Percentiles rank a stretch among this genome's conserved stretches.
Evolutionary conservation across 1,284 basidiomycete species (phyloP).

Genomic region (Cryptococcus sp.): DNA sequence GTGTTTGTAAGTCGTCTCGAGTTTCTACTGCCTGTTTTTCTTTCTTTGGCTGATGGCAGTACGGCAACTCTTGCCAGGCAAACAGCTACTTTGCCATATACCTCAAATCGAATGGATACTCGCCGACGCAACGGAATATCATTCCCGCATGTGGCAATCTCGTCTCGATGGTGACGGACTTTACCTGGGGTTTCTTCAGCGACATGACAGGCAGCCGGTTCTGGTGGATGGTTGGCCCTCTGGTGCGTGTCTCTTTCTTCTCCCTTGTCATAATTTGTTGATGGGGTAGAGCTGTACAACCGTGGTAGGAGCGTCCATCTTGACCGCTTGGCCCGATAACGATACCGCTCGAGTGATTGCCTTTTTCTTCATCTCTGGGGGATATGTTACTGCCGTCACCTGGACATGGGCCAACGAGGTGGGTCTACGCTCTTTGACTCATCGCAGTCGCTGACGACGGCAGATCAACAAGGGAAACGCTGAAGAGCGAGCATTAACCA

Average conservation of each 20-base stretch:
- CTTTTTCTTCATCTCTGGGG: constrained; percentile 7
- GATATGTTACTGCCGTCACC: constrained; percentile 6
- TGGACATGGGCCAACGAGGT: constrained; percentile 12
- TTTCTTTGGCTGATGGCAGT: not conserved
- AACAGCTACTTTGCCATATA: constrained; percentile 16
- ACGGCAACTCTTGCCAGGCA: constrained; percentile 5
- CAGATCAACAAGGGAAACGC: constrained; percentile 9
- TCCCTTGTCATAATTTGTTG: not conserved
- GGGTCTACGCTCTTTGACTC: not conserved
- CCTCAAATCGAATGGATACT: constrained; percentile 12
- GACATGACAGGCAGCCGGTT: constrained; percentile 8
- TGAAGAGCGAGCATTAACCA: constrained; percentile 12
- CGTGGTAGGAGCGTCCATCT: not conserved
- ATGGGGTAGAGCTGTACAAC: too few species aligned
- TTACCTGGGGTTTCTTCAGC: constrained; percentile 8
- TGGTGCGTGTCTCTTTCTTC: constrained; percentile 1
- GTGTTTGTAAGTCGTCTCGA: constrained; percentile 5
- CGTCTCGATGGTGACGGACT: constrained; percentile 3
- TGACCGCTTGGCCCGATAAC: constrained; percentile 7
- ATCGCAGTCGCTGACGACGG: too few species aligned
- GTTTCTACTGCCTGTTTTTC: not conserved
- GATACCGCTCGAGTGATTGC: not conserved
- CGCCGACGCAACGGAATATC: constrained; percentile 11
- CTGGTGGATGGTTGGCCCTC: constrained; percentile 3
- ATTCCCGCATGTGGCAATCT: constrained; percentile 8